A percentile compares a stretch with the other conserved stretches of the same genome.
Evolutionary conservation across 2,329 filamentous ascomycete genomes (phyloP).

Genomic region (Colletotrichum endophyticum): DNA sequence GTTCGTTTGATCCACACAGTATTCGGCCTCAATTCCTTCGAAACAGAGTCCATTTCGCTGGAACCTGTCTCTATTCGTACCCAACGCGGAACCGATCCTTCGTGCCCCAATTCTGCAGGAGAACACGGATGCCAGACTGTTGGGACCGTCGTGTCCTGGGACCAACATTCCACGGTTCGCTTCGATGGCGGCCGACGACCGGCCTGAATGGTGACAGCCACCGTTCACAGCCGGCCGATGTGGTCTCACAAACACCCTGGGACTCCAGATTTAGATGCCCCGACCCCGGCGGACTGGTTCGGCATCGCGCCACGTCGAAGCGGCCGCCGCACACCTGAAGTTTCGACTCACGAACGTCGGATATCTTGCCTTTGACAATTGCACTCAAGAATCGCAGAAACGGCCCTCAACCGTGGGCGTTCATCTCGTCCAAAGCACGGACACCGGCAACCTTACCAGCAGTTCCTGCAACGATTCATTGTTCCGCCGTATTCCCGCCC

Average conservation of each 20-base stretch:
- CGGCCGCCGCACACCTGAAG: background rate
- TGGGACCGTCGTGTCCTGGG: background rate
- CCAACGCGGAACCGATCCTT: background rate
- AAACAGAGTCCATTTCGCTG: background rate
- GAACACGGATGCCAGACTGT: background rate
- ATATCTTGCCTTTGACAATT: background rate
- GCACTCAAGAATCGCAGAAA: background rate
- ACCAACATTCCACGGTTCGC: background rate
- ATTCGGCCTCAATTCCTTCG: background rate
- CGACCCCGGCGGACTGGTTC: background rate
- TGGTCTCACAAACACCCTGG: background rate
- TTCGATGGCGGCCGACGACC: background rate
- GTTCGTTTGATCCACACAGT: background rate
- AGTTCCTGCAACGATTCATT: slow-evolving; percentile 1
- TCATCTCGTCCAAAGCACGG: background rate
- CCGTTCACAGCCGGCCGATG: background rate
- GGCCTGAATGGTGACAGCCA: background rate
- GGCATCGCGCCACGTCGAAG: background rate
- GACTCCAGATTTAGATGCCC: background rate
- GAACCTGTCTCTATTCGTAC: background rate
- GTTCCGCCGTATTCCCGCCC: background rate
- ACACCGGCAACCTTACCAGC: background rate
- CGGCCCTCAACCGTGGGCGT: background rate
- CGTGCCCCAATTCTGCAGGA: background rate
- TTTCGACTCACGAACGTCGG: background rate